Conservation (phyloP, 768 basidiomycete species). For the Calocybe cyanea region DNA sequence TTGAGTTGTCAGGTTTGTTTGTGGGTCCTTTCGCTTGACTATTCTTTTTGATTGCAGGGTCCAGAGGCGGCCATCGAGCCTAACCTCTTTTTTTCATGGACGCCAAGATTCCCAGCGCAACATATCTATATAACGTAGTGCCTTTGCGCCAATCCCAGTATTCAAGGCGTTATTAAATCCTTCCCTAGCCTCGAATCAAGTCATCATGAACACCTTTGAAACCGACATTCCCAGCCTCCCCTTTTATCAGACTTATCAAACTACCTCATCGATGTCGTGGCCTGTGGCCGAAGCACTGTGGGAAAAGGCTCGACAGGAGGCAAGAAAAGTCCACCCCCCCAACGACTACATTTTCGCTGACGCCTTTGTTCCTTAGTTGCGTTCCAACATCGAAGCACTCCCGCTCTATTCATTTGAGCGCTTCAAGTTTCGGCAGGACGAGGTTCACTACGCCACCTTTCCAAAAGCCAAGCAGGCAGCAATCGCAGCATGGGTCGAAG, state of each 20-base stretch:
- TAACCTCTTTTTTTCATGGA: conserved; percentile 9
- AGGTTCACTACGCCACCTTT: conserved; percentile 17
- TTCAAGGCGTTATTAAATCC: no score
- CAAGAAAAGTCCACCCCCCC: neutral
- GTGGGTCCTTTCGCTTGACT: conserved; percentile 1
- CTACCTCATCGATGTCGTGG: conserved; percentile 1
- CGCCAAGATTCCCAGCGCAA: neutral
- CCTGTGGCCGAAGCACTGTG: conserved; percentile 12
- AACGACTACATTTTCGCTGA: neutral
- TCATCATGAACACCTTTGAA: neutral
- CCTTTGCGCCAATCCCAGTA: no score
- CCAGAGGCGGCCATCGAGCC: conserved; percentile 9
- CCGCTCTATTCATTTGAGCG: conserved; percentile 13
- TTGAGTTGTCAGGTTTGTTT: conserved; percentile 6
- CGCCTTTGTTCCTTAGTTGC: neutral
- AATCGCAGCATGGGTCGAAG: conserved; percentile 11
- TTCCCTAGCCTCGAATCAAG: neutral
- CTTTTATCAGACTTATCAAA: neutral
- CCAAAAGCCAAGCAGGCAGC: conserved; percentile 14
- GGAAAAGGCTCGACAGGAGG: conserved; percentile 11
- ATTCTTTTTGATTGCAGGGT: conserved; percentile 4
- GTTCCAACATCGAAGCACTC: neutral
- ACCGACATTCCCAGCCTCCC: neutral
- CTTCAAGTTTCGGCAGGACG: conserved; percentile 17
- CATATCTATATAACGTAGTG: no score